Conservation (phyloP, 2,329 filamentous ascomycete genomes). For the Leptoxyphium fumago region DNA sequence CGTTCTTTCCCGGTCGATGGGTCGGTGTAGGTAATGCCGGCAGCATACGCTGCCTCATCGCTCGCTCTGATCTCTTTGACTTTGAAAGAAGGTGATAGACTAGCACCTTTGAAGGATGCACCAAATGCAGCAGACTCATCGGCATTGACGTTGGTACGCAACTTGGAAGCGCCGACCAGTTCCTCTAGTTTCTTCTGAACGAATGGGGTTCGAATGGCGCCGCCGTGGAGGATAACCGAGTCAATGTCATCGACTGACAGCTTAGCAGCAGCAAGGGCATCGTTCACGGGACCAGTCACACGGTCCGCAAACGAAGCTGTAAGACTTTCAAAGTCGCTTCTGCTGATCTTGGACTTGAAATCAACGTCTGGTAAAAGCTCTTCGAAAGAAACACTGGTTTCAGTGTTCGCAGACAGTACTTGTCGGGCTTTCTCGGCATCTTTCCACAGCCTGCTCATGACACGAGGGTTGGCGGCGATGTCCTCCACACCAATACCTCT, state of each 20-base stretch:
- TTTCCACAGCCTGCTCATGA: constrained; percentile 82
- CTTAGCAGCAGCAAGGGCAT: constrained; percentile 59
- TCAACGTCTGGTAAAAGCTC: constrained; percentile 82
- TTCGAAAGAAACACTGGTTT: constrained; percentile 70
- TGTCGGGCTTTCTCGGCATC: constrained; percentile 79
- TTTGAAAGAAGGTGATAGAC: constrained; percentile 85
- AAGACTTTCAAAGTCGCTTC: constrained; percentile 68
- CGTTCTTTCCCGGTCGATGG: constrained; percentile 49
- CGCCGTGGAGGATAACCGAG: constrained; percentile 86
- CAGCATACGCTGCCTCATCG: constrained; percentile 62
- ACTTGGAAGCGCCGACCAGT: constrained; percentile 58
- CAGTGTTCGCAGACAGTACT: constrained; percentile 81
- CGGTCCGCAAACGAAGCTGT: constrained; percentile 52
- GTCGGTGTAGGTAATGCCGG: constrained; percentile 57
- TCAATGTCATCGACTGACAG: constrained; percentile 64
- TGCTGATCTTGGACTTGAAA: constrained; percentile 78
- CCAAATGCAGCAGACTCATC: constrained; percentile 95
- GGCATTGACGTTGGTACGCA: constrained; percentile 88
- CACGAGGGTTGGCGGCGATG: constrained; percentile 62
- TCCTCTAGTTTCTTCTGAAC: constrained; percentile 80
- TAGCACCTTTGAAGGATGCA: constrained; percentile 83
- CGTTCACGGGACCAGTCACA: constrained; percentile 53
- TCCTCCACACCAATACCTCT: constrained; percentile 45
- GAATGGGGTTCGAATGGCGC: constrained; percentile 79
- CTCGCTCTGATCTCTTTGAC: constrained; percentile 87